Evolutionary conservation across 169 alveolate genomes (phyloP).

Genomic region (Plasmodium gonderi): DNA sequence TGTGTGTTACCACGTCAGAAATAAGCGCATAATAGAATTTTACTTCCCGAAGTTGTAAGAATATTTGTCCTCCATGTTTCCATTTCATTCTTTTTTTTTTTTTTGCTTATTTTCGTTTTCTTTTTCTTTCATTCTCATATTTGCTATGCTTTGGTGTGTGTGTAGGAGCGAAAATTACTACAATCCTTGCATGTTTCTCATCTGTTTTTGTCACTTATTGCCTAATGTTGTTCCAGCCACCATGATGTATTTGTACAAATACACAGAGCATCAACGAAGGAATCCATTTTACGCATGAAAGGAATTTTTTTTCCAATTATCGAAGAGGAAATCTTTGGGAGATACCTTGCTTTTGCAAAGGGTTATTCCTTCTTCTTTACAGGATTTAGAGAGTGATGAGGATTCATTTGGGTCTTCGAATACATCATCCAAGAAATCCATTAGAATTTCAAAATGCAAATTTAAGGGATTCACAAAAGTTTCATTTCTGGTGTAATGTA

Average conservation of each 20-base stretch:
- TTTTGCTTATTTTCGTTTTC: too few relatives aligned
- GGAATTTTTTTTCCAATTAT: conserved; percentile 23
- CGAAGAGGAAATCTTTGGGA: conserved; percentile 4
- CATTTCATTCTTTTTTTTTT: too few relatives aligned
- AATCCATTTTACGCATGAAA: background rate
- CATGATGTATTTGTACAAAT: too few relatives aligned
- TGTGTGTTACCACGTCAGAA: too few relatives aligned
- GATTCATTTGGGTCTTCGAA: background rate
- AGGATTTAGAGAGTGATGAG: background rate
- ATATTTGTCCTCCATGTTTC: too few relatives aligned
- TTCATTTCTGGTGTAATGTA: conserved; percentile 17
- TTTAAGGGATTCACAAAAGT: background rate
- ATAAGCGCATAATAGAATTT: too few relatives aligned
- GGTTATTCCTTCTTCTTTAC: background rate
- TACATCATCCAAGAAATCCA: conserved; percentile 29
- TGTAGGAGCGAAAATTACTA: too few relatives aligned
- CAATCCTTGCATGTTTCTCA: too few relatives aligned
- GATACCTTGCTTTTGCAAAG: conserved; percentile 1
- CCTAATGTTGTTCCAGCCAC: too few relatives aligned
- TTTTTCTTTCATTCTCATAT: background rate
- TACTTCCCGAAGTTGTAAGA: too few relatives aligned
- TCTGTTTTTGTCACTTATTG: too few relatives aligned
- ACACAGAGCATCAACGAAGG: background rate
- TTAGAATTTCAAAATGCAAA: conserved; percentile 55
- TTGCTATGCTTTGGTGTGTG: too few relatives aligned